Evolutionary conservation across 2,329 filamentous ascomycete genomes (phyloP).

Genomic region (Fusarium aywerte): DNA sequence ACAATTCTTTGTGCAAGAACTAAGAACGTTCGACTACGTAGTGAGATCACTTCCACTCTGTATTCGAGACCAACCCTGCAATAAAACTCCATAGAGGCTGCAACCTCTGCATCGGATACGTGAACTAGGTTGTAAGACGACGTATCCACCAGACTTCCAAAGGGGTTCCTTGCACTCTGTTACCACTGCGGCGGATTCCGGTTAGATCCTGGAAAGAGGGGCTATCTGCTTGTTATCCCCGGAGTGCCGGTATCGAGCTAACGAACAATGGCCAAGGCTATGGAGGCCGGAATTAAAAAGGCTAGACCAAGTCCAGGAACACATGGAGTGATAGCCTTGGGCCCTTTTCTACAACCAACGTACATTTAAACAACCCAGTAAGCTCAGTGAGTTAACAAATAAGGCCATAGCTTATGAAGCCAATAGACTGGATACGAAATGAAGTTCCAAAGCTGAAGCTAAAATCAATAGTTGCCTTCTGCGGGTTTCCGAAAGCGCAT

Average conservation of each 20-base stretch:
- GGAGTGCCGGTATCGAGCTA: neutral
- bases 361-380: neutral
- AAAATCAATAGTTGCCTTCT: neutral
- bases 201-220: neutral
- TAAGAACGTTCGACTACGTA: neutral
- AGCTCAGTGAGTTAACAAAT: neutral
- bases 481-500: neutral
- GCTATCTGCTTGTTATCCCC: neutral
- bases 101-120: rapidly evolving
- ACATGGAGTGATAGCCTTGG: neutral
- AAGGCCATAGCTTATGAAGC: neutral
- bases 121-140: rapidly evolving
- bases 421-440: neutral
- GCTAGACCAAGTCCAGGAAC: neutral
- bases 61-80: rapidly evolving
- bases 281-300: neutral
- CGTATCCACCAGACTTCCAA: too few species aligned
- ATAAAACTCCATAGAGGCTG: rapidly evolving
- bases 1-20: neutral
- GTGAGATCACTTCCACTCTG: neutral
- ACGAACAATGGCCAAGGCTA: neutral
- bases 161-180: neutral
- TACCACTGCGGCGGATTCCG: rapidly evolving
- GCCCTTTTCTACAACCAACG: neutral
- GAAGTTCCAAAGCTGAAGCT: neutral